A percentile compares a stretch with the other conserved stretches of the same genome.
Evolutionary conservation across 192 early-diverging fungal species (phyloP).

Genomic region (Backusella parvicylindrica): DNA sequence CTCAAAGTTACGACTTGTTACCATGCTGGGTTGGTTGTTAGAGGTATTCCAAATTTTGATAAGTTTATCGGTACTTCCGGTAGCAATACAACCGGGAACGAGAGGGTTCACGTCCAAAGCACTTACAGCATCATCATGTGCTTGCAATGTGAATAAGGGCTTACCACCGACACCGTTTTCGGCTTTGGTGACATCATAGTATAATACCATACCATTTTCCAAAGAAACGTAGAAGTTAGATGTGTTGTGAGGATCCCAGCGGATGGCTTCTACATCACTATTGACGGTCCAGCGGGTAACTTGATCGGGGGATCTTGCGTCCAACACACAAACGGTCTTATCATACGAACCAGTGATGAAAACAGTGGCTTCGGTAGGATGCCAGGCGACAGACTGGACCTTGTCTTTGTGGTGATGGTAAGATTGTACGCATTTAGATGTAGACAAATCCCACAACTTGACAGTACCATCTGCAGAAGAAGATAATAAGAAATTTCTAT

Average conservation of each 20-base stretch:
- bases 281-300: constrained; percentile 65
- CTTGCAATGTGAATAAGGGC: constrained; percentile 86
- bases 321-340: constrained; percentile 80
- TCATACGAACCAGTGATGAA: constrained; percentile 93
- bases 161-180: constrained; percentile 29
- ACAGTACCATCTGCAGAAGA: constrained; percentile 96
- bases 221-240: constrained; percentile 78
- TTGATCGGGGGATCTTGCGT: constrained; percentile 80
- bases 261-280: constrained; percentile 89
- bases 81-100: constrained; percentile 83
- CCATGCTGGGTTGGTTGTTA: constrained; percentile 72
- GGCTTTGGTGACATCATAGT: constrained; percentile 76
- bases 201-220: constrained; percentile 89
- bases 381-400: constrained; percentile 90
- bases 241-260: constrained; percentile 88
- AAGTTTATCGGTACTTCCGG: constrained; percentile 84
- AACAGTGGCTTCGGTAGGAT: constrained; percentile 82
- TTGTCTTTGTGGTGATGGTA: constrained; percentile 88
- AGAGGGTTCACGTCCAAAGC: constrained; percentile 81
- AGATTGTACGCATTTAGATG: constrained; percentile 66
- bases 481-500: constrained; percentile 73
- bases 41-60: constrained; percentile 94
- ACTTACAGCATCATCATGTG: constrained; percentile 88
- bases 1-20: constrained; percentile 83
- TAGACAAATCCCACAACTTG: constrained; percentile 95